Evolutionary conservation across 352 stramenopile species (phyloP), one percentile per base, ranked within the genome.

Genomic region (Phytopythium cucurbitacearum): DNA sequence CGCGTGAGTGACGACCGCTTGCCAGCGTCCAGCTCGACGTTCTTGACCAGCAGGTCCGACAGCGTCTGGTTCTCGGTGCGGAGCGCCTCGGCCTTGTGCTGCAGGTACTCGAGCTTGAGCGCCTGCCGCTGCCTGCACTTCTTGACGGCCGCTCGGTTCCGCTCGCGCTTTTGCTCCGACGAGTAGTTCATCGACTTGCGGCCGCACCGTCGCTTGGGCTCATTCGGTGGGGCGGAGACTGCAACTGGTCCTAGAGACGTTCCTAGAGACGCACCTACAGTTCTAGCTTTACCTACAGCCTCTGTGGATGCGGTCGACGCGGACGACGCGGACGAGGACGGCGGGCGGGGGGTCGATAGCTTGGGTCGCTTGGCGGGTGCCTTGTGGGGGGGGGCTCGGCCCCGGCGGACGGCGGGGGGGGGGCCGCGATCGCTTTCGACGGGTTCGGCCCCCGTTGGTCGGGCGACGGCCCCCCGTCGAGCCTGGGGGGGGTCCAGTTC

Each of bases 181-280:
- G 79, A 89, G 48, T 90, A 92, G 67, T 92, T 92, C 82, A 92
- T 92, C 53, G 75, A 89, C 66, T 92, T 92, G 43, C 82, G 76
- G 37, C 82, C 82, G 44, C 82, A 92, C 1, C 80, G 80, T 10
- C 80, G 75, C 57, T 91, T 91, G n/a, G 67, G 61, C 9, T 73
- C 63, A 2, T 13, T 38, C n/a, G 36, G 40, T 4, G 33, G 15
- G 13, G 21, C 37, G 0, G 13, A 8, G 7, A 36, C 50, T 1
- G 37, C 21, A n/a, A 36, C 42, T n/a, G 34, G 11, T 13, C 15
- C n/a, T 39, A 36, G 45, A 13, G 13, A 21, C 13, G 33, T 6
- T 8, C 21, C 21, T 28, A 28, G 21, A 28, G 21, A 28, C 21
- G 11, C 39, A 43, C 11, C 11, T 43, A 43, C 39, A n/a, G 39